phyloP scores from a whole-genome alignment of 352 stramenopile species.

The Thraustochytrium sp. region DNA sequence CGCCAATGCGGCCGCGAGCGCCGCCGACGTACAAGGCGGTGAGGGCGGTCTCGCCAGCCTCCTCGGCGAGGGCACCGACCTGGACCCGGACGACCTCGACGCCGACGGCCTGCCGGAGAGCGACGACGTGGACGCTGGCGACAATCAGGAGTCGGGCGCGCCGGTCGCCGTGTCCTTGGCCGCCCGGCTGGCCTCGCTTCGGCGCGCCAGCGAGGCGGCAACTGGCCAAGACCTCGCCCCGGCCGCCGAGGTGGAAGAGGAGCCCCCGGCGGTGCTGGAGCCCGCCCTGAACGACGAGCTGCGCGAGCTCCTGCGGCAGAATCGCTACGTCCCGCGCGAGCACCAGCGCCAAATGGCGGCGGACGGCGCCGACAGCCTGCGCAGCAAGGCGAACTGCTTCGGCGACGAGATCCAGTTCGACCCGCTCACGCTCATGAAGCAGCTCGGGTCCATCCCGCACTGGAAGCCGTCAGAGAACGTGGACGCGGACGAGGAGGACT shows the following conservation, averaged over 20 bases:
- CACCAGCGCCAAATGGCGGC: constrained; percentile 1
- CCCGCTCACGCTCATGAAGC: constrained; percentile 39
- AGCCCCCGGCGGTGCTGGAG: neutral
- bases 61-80: too few species aligned
- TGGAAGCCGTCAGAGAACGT: constrained; percentile 22
- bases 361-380: neutral
- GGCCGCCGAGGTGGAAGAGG: neutral
- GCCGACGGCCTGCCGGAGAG: too few species aligned
- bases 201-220: too few species aligned
- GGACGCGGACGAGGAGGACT: neutral
- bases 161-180: too few species aligned
- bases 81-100: too few species aligned
- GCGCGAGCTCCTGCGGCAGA: neutral
- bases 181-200: too few species aligned
- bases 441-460: neutral
- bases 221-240: neutral
- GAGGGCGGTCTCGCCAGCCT: too few species aligned
- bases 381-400: constrained; percentile 27
- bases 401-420: constrained; percentile 37
- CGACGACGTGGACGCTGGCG: too few species aligned
- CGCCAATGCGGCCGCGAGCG: too few species aligned
- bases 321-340: constrained; percentile 23
- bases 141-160: too few species aligned
- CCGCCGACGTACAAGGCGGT: too few species aligned
- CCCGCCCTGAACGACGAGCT: neutral